A percentile compares a stretch with the other conserved stretches of the same genome.
Conservation (phyloP, 176 grass and related monocot species). For the Secale cereale region DNA sequence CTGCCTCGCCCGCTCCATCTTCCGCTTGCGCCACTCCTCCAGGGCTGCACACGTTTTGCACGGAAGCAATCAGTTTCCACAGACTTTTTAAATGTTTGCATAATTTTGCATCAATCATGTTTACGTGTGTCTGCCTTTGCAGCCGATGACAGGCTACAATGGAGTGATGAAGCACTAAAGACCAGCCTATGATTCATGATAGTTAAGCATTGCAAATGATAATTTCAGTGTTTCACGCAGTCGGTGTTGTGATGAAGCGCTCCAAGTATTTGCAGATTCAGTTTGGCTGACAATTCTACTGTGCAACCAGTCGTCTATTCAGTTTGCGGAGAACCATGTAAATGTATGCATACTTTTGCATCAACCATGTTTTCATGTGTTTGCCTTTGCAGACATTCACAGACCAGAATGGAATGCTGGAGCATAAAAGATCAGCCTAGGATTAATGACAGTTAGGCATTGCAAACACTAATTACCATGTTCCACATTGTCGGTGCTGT, state of each 20-base stretch:
- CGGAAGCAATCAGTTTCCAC: background rate
- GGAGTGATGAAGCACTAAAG: too few relatives aligned
- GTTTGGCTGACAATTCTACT: too few relatives aligned
- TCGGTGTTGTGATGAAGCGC: too few relatives aligned
- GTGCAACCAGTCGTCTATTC: too few relatives aligned
- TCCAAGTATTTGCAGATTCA: too few relatives aligned
- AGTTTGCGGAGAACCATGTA: background rate
- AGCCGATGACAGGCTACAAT: too few relatives aligned
- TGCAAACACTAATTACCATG: background rate
- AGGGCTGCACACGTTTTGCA: slow-evolving; percentile 41
- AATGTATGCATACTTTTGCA: background rate
- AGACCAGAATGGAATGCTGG: background rate
- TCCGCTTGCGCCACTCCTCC: slow-evolving; percentile 91
- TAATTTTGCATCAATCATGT: background rate
- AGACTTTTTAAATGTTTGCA: background rate
- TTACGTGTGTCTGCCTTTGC: background rate
- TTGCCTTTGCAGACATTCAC: too few relatives aligned
- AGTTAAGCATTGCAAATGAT: too few relatives aligned
- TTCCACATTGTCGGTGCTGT: background rate
- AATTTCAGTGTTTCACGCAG: too few relatives aligned
- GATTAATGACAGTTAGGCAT: background rate
- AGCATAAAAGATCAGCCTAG: background rate
- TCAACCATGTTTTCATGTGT: background rate
- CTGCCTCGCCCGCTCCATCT: slow-evolving; percentile 87
- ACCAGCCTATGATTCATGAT: too few relatives aligned